Evolutionary conservation across 345 rosid species (phyloP), one percentile per base, ranked within the genome.

Genomic region (Kandelia obovata): DNA sequence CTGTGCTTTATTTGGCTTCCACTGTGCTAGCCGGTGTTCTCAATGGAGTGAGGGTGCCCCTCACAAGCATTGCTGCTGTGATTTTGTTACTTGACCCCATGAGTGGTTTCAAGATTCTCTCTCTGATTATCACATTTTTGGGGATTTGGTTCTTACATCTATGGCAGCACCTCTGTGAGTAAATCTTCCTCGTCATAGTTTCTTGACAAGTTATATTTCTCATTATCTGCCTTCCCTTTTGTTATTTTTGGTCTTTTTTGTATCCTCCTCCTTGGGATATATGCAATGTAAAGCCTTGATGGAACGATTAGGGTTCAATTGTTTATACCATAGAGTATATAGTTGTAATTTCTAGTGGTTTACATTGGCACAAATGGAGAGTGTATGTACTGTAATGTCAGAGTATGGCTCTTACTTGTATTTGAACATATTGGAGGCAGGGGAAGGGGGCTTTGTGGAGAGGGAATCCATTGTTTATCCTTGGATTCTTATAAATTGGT

Each of bases 101-200:
- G 98, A 86, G 96, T 11, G 94, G 97, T 5, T 89, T 93, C 67
- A 93, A 93, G 83, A 89, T 91, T 58, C 77, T 93, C 8, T 88
- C 98, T 19, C 58, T 91, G 69, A 23, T 84, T 23, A 62, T 87
- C 26, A 89, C 96, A 0, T 84, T 89, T 28, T 93, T 93, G 21
- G 96, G 96, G 98, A 59, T 88, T 90, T 53, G 86, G 72, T 59
- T 92, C 84, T 31, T 92, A 87, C 77, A 85, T 92, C 61, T 87
- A 87, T 21, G 21, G 21, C 21, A 21, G 21, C 21, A 21, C 21
- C 21, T 21, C 21, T 21, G 21, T 28, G 96, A 75, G 43, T 26
- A 78, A 73, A 70, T 64, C 19, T 6, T 53, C 82, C 20, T 46
- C 67, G 5, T 19, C 43, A 60, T 68, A 58, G 60, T 57, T 2